phyloP scores from a whole-genome alignment of 495 filamentous ascomycete species.

The Neurospora discreta region DNA sequence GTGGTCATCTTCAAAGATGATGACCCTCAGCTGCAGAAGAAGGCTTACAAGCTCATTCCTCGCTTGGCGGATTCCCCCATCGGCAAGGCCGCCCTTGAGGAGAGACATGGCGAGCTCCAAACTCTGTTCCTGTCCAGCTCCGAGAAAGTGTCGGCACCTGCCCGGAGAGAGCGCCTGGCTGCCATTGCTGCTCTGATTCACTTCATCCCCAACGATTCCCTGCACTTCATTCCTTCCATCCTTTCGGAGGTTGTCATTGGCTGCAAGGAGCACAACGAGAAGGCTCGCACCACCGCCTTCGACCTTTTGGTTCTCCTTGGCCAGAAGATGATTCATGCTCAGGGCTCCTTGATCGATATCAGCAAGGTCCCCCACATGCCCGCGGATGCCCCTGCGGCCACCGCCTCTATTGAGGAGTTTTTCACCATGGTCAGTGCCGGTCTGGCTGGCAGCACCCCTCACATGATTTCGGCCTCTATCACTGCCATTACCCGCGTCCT shows the following conservation, averaged over 20 bases:
- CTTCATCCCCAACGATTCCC: slow-evolving; percentile 57
- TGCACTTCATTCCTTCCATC: slow-evolving; percentile 87
- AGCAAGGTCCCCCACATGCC: slow-evolving; percentile 78
- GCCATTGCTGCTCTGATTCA: slow-evolving; percentile 71
- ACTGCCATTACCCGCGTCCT: slow-evolving; percentile 84
- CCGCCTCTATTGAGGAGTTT: slow-evolving; percentile 82
- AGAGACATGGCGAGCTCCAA: slow-evolving; percentile 67
- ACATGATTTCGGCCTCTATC: slow-evolving; percentile 91
- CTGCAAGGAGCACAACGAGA: slow-evolving; percentile 94
- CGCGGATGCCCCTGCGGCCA: slow-evolving; percentile 59
- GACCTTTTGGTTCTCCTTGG: slow-evolving; percentile 85
- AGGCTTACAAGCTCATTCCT: slow-evolving; percentile 95
- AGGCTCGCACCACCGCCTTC: slow-evolving; percentile 77
- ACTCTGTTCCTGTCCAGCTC: slow-evolving; percentile 61
- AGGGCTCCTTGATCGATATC: slow-evolving; percentile 69
- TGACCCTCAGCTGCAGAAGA: slow-evolving; percentile 96
- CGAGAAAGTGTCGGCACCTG: slow-evolving; percentile 73
- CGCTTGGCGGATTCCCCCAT: slow-evolving; percentile 68
- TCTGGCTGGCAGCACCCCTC: slow-evolving; percentile 78
- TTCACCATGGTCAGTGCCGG: slow-evolving; percentile 97
- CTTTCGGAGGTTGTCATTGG: slow-evolving; percentile 89
- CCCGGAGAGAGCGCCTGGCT: slow-evolving; percentile 70
- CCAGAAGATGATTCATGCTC: slow-evolving; percentile 53
- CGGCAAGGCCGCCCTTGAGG: slow-evolving; percentile 58
- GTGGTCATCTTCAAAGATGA: slow-evolving; percentile 62